Evolutionary conservation across 2,329 filamentous ascomycete genomes (phyloP).

Genomic region (Huntiella abstrusa): DNA sequence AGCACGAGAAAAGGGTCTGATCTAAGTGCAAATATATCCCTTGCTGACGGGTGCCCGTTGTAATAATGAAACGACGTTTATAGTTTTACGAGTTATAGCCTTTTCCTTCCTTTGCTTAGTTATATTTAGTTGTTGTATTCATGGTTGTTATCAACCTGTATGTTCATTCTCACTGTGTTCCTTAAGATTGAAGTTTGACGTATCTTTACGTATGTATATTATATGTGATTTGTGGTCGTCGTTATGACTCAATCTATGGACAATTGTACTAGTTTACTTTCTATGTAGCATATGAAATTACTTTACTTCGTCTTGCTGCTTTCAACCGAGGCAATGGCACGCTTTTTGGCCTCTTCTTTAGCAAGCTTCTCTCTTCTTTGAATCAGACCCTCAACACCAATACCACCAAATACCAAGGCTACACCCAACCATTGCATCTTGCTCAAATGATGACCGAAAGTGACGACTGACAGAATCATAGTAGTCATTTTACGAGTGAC

Average conservation of each 20-base stretch:
- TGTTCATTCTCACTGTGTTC: background rate
- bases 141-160: background rate
- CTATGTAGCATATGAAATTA: background rate
- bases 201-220: background rate
- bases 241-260: no score
- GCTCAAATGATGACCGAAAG: slow-evolving; percentile 76
- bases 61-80: slow-evolving; percentile 4
- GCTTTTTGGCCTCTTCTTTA: slow-evolving; percentile 47
- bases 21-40: no score
- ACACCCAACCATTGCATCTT: slow-evolving; percentile 91
- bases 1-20: slow-evolving; percentile 14
- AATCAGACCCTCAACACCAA: slow-evolving; percentile 76
- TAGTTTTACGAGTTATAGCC: background rate
- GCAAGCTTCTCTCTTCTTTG: slow-evolving; percentile 65
- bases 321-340: slow-evolving; percentile 9
- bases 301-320: background rate
- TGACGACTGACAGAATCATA: slow-evolving; percentile 89
- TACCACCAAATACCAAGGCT: slow-evolving; percentile 79
- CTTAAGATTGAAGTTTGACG: background rate
- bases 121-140: background rate
- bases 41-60: background rate
- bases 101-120: background rate
- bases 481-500: slow-evolving; percentile 98
- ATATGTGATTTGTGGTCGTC: no score
- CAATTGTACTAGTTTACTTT: background rate